Evolutionary conservation across 306 rosid genomes (phyloP), one percentile per base, ranked within the genome.

Genomic region (Luffa acutangula): DNA sequence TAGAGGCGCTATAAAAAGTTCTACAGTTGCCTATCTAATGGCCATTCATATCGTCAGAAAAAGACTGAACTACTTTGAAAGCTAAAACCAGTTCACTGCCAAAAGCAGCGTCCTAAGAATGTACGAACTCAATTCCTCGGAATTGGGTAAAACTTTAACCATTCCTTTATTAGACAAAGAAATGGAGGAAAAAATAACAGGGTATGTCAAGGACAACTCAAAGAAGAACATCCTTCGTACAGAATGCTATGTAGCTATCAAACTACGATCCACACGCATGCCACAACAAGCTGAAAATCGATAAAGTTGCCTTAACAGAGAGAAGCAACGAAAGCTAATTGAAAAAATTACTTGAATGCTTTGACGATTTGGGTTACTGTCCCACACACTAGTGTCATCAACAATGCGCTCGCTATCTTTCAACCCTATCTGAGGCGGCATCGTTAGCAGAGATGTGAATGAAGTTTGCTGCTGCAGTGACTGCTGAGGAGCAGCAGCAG

Each of bases 371-470:
- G 81, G 75, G 65, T 66, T 84, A 42, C 65, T 36, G 39, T 80
- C 85, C 86, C 91, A 87, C 59, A 81, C 9, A 62, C 45, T 51
- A 14, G 85, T 76, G 1, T 78, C 81, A 14, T 81, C 82, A 5
- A 31, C 82, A 36, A 62, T 21, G 46, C 78, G 79, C 60, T 75
- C 83, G 41, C 34, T 48, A 11, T 72, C 82, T 64, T 84, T 84
- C 60, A 81, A 65, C 39, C 78, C 78, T 15, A 63, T 9, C 54
- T 69, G 81, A 17, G 74, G 51, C 10, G 90, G 85, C 86, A 81
- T 83, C 86, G 75, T 81, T 33, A 88, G 87, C 83, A 85, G 21
- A 53, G 90, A 80, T 3, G 84, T 80, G 46, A 80, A 80, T 4
- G 88, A 86, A 21, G 84, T 70, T 36, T 81, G 81, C 5, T 54